Evolutionary conservation across 108 stramenopile species (phyloP).

Genomic region (Cyclotella sp.): DNA sequence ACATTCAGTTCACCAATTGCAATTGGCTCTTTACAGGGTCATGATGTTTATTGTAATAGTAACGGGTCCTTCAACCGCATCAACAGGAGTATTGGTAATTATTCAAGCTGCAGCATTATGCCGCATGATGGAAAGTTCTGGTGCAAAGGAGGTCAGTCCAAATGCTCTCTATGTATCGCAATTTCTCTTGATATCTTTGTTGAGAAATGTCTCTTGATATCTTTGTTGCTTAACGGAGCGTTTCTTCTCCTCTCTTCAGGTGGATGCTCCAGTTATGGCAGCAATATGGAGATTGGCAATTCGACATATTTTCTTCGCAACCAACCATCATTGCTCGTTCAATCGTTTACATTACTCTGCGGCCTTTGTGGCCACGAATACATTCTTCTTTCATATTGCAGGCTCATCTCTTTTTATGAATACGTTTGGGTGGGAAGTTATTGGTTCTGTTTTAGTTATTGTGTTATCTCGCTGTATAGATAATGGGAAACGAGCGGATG

Average conservation of each 20-base stretch:
- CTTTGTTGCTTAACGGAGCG: constrained; percentile 5
- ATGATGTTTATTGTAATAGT: constrained; percentile 73
- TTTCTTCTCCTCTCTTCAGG: constrained; percentile 9
- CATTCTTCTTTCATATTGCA: constrained; percentile 71
- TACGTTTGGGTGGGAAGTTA: constrained; percentile 87
- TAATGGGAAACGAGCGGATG: neutral
- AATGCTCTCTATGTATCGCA: neutral
- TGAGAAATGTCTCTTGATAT: too few species aligned
- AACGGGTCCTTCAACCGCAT: constrained; percentile 78
- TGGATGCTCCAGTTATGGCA: constrained; percentile 62
- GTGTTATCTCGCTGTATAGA: constrained; percentile 29
- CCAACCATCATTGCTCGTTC: constrained; percentile 85
- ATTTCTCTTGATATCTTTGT: neutral
- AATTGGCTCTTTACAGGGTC: constrained; percentile 31
- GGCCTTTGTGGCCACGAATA: constrained; percentile 81
- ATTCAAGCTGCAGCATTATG: constrained; percentile 64
- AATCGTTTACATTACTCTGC: constrained; percentile 82
- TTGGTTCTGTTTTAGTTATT: constrained; percentile 64
- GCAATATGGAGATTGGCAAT: constrained; percentile 72
- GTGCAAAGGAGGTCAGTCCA: constrained; percentile 49
- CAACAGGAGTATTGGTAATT: constrained; percentile 57
- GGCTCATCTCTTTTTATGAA: constrained; percentile 82
- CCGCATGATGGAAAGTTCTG: constrained; percentile 47
- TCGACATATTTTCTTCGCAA: constrained; percentile 80
- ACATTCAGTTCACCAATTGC: neutral